Conservation (phyloP, 2,329 filamentous ascomycete genomes). For the Phialemonium atrogriseum region DNA sequence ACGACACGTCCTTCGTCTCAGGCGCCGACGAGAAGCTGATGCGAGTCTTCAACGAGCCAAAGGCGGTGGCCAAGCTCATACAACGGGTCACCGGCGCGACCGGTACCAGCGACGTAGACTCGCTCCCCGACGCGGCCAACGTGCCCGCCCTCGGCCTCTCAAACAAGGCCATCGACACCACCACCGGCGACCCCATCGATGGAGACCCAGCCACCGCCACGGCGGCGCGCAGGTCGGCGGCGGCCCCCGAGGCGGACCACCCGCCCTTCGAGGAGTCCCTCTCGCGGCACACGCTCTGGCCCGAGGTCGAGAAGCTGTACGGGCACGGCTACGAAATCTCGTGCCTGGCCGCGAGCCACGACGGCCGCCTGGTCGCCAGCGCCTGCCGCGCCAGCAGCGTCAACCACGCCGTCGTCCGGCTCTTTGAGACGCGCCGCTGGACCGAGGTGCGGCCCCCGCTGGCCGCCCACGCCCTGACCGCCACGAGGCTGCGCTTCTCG, state of each 20-base stretch:
- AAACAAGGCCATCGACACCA: slow-evolving; percentile 70
- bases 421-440: slow-evolving; percentile 85
- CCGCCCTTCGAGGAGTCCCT: slow-evolving; percentile 88
- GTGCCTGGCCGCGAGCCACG: slow-evolving; percentile 68
- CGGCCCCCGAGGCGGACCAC: slow-evolving; percentile 49
- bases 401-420: slow-evolving; percentile 86
- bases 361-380: slow-evolving; percentile 72
- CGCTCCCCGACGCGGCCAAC: slow-evolving; percentile 78
- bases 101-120: slow-evolving; percentile 20
- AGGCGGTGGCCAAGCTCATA: slow-evolving; percentile 70
- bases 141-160: slow-evolving; percentile 93
- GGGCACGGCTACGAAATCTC: slow-evolving; percentile 97
- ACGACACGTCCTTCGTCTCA: slow-evolving; percentile 68
- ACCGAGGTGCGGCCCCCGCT: slow-evolving; percentile 78
- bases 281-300: slow-evolving; percentile 86
- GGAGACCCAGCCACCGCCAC: slow-evolving; percentile 31
- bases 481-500: slow-evolving; percentile 76
- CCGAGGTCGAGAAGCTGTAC: slow-evolving; percentile 92
- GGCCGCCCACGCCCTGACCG: slow-evolving; percentile 77
- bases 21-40: slow-evolving; percentile 98
- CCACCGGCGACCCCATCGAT: slow-evolving; percentile 15
- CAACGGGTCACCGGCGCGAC: slow-evolving; percentile 51
- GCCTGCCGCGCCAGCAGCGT: slow-evolving; percentile 88
- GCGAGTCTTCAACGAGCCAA: slow-evolving; percentile 86
- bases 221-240: slow-evolving; percentile 48